Percentiles rank a stretch among this genome's conserved stretches.
Evolutionary conservation across 2,329 filamentous ascomycete genomes (phyloP).

Genomic region (Penicillium concentricum): DNA sequence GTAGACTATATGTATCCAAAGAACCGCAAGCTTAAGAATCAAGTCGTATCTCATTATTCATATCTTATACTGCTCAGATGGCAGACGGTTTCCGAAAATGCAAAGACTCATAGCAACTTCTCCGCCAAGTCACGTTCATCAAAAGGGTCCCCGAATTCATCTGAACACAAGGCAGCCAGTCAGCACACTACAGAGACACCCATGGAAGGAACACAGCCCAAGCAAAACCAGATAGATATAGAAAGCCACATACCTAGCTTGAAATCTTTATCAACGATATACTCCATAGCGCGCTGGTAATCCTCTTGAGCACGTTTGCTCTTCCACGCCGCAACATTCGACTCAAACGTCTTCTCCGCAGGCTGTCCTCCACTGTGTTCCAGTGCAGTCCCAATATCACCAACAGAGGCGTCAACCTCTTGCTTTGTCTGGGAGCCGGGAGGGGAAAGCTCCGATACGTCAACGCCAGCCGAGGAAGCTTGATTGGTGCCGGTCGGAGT

Average conservation of each 20-base stretch:
- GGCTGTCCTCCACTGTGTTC: constrained; percentile 9
- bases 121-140: constrained; percentile 42
- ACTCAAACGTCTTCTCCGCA: constrained; percentile 33
- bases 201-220: neutral
- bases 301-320: constrained; percentile 60
- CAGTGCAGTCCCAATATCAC: neutral
- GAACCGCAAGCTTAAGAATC: neutral
- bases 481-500: constrained; percentile 39
- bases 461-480: constrained; percentile 24
- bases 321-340: constrained; percentile 54
- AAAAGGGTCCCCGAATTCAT: constrained; percentile 48
- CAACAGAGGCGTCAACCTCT: constrained; percentile 7
- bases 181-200: neutral
- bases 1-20: neutral
- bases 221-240: neutral
- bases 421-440: constrained; percentile 51
- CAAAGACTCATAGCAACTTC: constrained; percentile 16
- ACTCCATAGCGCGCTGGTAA: constrained; percentile 50
- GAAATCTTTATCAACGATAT: constrained; percentile 54
- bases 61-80: constrained; percentile 9
- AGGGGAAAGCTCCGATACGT: constrained; percentile 52
- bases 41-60: constrained; percentile 30
- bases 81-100: constrained; percentile 1
- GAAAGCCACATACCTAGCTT: constrained; percentile 42
- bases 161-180: constrained; percentile 26